These are phyloP conservation scores for Leptomonas seymouri DNA, from an alignment of 208 protist genomes.

Conservation along the genomic window DNA sequence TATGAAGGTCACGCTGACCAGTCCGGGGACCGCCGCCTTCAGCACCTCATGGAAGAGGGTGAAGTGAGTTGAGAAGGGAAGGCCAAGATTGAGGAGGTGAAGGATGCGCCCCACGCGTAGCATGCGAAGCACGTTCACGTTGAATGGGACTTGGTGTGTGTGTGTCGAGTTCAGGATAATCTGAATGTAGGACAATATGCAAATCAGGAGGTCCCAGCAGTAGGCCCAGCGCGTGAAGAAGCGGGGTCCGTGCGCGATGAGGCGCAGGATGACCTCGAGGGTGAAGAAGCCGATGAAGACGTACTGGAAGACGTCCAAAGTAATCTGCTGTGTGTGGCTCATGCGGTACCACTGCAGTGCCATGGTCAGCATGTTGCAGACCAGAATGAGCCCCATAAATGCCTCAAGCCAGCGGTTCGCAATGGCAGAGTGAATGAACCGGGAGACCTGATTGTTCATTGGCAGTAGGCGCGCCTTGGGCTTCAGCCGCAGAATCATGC, in stretches of 20 bases:
- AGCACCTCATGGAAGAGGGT: conserved; percentile 74
- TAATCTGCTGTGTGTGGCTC: conserved; percentile 42
- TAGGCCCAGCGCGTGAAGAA: conserved; percentile 83
- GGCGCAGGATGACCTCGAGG: conserved; percentile 77
- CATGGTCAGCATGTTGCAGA: conserved; percentile 89
- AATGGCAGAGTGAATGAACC: conserved; percentile 63
- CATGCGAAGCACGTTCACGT: conserved; percentile 89
- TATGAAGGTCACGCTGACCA: conserved; percentile 84
- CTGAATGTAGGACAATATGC: conserved; percentile 80
- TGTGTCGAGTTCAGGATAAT: conserved; percentile 69
- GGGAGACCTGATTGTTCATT: conserved; percentile 55
- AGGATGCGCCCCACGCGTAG: conserved; percentile 81
- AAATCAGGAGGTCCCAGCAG: conserved; percentile 86
- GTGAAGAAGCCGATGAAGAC: conserved; percentile 90
- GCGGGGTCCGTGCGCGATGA: conserved; percentile 75
- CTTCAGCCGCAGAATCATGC: conserved; percentile 64
- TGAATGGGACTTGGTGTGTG: conserved; percentile 74
- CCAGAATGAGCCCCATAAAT: conserved; percentile 68
- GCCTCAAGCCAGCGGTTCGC: conserved; percentile 60
- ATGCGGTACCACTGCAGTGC: conserved; percentile 85
- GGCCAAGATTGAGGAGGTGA: conserved; percentile 49
- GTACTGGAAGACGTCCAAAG: conserved; percentile 75
- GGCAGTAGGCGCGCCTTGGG: conserved; percentile 67
- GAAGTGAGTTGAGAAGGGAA: conserved; percentile 60
- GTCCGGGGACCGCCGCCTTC: conserved; percentile 54